Conservation (phyloP, 1,284 basidiomycete species). For the Mycosarcoma mackinlayi region DNA sequence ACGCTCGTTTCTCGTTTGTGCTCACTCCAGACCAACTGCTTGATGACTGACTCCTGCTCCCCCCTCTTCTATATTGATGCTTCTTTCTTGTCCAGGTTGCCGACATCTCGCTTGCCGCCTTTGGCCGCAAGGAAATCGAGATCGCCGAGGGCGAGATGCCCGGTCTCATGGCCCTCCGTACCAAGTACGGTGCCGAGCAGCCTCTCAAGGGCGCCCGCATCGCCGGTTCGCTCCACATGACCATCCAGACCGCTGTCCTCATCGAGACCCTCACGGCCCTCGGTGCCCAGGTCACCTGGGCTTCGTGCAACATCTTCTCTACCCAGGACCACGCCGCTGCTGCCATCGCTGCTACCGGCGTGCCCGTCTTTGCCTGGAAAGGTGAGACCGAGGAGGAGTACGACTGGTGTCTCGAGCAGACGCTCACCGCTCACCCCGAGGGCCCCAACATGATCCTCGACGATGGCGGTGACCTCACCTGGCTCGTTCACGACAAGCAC, state of each 20-base stretch:
- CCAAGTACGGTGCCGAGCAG: slow-evolving; percentile 81
- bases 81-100: slow-evolving; percentile 59
- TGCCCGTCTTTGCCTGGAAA: slow-evolving; percentile 99
- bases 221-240: slow-evolving; percentile 81
- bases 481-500: slow-evolving; percentile 88
- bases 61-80: neutral
- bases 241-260: slow-evolving; percentile 80
- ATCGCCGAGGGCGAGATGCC: slow-evolving; percentile 79
- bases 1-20: neutral
- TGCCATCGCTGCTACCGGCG: slow-evolving; percentile 96
- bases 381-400: slow-evolving; percentile 99
- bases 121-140: slow-evolving; percentile 97
- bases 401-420: slow-evolving; percentile 93
- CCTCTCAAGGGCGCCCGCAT: slow-evolving; percentile 95
- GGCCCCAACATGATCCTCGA: slow-evolving; percentile 99
- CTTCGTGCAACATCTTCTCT: slow-evolving; percentile 99
- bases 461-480: slow-evolving; percentile 97
- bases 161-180: slow-evolving; percentile 66
- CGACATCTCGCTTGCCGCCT: slow-evolving; percentile 95
- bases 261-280: slow-evolving; percentile 78
- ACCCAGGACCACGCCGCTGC: slow-evolving; percentile 98
- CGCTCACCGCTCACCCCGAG: slow-evolving; percentile 83
- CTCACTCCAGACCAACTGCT: neutral
- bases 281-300: slow-evolving; percentile 98
- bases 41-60: slow-evolving; percentile 3